Evolutionary conservation across 1,139 yeast species (phyloP), one percentile per base, ranked within the genome.

Genomic region (Chernovozyma aurita): DNA sequence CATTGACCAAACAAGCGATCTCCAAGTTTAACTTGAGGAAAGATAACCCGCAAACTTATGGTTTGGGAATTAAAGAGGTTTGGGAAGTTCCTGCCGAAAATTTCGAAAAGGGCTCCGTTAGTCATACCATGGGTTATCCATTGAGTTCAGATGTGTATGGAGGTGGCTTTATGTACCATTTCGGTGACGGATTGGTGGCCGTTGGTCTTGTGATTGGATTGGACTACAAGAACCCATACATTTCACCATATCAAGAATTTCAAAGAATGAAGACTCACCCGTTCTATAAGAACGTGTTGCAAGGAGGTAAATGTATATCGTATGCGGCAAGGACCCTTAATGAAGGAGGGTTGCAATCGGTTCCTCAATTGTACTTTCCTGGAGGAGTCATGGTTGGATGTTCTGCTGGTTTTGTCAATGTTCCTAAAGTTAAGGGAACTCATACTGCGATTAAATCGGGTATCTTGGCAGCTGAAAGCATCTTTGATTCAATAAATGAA

Each of bases 361-460:
- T 92, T 36, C 98, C 98, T 12, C 76, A 82, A 54, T 71, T 92
- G 42, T 68, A 80, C 44, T 92, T 92, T 74, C 97, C 97, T 5
- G 98, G 98, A 37, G 98, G 98, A 37, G 80, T 88, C 5, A 65
- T 92, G 20, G 92, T 92, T 29, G 98, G 98, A 24, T 94, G 95
- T 43, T 68, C 94, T 36, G 98, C 98, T 7, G 98, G 98, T 1
- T 90, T 92, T 58, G 76, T 92, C 73, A 92, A 92, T 57, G 97
- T 92, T 31, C 97, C 98, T 31, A 92, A 92, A 58, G 85, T 92
- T 52, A 92, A 92, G 63, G 98, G 98, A n/a, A 83, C 97, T 0
- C 98, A 92, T 57, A 90, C 97, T 1, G 97, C 98, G 3, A 85
- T 92, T 77, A 92, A 90, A 59, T 74, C 94, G 9, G 98, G 97